Conservation (phyloP, 345 rosid species). For the Crucihimalaya himalaica region DNA sequence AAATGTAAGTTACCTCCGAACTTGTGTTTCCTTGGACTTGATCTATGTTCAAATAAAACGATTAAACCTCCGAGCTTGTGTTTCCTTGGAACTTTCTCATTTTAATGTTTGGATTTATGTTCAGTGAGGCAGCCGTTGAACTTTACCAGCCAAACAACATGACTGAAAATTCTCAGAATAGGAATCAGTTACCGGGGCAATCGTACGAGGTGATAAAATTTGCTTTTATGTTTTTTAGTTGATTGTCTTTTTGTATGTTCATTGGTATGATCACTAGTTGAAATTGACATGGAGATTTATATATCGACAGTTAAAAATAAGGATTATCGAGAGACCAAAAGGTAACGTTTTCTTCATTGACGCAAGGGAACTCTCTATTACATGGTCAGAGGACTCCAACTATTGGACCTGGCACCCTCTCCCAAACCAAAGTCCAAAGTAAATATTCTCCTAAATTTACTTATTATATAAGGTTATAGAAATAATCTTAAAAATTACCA, state of each 20-base stretch:
- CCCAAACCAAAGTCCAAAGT: slow-evolving; percentile 33
- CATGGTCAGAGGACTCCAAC: slow-evolving; percentile 45
- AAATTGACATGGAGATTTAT: not conserved
- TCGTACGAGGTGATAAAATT: not conserved
- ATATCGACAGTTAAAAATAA: not conserved
- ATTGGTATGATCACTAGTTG: not conserved
- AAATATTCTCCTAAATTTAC: not conserved
- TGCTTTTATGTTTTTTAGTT: not conserved
- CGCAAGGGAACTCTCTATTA: slow-evolving; percentile 52
- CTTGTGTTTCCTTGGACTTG: no score
- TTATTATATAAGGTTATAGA: not conserved
- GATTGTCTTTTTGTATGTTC: not conserved
- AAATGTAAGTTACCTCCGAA: no score
- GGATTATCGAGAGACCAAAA: slow-evolving; percentile 15
- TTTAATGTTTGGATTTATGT: not conserved
- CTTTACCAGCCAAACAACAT: not conserved
- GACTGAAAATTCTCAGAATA: not conserved
- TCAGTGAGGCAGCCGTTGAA: slow-evolving; percentile 5
- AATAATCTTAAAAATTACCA: not conserved
- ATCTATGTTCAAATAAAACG: not conserved
- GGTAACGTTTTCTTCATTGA: slow-evolving; percentile 50
- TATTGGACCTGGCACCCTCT: slow-evolving; percentile 53
- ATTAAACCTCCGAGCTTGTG: not conserved
- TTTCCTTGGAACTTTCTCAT: not conserved
- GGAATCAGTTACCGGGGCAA: not conserved